phyloP scores from a whole-genome alignment of 169 alveolate genomes.

The Plasmodium fragile region DNA sequence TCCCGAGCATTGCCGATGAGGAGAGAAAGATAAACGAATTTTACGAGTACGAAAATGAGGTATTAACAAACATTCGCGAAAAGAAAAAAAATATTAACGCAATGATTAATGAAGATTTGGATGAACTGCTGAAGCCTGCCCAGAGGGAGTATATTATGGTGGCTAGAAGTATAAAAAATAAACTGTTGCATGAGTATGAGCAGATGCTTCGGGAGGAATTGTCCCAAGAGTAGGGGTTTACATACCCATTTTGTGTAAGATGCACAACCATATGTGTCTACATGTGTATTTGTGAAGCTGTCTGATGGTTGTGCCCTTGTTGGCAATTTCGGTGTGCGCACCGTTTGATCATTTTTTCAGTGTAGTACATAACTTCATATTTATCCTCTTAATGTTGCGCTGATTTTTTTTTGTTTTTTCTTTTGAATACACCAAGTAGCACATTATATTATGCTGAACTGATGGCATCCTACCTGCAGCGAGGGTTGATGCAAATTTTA shows the following conservation, averaged over 20 bases:
- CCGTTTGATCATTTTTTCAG: too few relatives aligned
- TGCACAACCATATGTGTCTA: neutral
- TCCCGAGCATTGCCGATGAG: slow-evolving; percentile 44
- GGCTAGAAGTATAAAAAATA: slow-evolving; percentile 46
- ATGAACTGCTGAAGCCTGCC: slow-evolving; percentile 52
- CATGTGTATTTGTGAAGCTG: neutral
- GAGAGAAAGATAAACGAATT: slow-evolving; percentile 65
- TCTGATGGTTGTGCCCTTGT: neutral
- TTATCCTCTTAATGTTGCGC: neutral
- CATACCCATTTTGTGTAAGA: neutral
- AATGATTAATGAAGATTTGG: slow-evolving; percentile 63
- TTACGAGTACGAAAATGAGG: slow-evolving; percentile 62
- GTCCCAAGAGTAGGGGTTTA: slow-evolving; percentile 10
- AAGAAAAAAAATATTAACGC: slow-evolving; percentile 51
- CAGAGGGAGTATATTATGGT: slow-evolving; percentile 67
- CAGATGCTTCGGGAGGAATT: slow-evolving; percentile 45
- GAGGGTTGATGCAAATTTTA: slow-evolving; percentile 46
- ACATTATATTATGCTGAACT: neutral
- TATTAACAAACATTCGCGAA: slow-evolving; percentile 14
- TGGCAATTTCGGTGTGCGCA: neutral
- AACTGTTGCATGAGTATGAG: slow-evolving; percentile 53
- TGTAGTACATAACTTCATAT: neutral
- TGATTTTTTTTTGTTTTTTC: neutral
- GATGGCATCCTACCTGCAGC: slow-evolving; percentile 21
- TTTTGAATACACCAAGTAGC: neutral